A percentile compares a stretch with the other conserved stretches of the same genome.
These are phyloP conservation scores for Botrytis sinoallii DNA, from an alignment of 2,329 filamentous ascomycete species.

Conservation along the genomic window DNA sequence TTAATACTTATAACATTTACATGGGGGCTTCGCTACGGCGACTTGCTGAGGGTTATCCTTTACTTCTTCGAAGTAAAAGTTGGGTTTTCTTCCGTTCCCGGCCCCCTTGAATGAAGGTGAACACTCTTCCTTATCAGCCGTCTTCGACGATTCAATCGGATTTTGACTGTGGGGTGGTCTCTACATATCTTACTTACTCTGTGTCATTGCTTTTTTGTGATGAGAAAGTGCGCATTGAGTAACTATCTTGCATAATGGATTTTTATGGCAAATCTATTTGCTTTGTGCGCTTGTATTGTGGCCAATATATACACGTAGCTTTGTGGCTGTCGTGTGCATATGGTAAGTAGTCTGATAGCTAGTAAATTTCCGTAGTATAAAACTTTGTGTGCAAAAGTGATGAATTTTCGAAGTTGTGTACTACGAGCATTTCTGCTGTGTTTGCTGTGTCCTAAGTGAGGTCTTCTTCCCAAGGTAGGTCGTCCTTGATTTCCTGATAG, in stretches of 20 bases:
- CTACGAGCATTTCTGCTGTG: background rate
- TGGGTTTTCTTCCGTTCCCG: conserved; percentile 45
- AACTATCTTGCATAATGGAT: background rate
- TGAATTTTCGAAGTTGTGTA: background rate
- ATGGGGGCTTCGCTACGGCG: conserved; percentile 42
- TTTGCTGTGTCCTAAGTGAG: background rate
- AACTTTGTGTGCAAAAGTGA: background rate
- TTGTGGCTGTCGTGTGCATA: background rate
- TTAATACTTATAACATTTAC: conserved; percentile 40
- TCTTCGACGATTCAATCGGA: conserved; percentile 38
- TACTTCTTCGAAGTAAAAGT: conserved; percentile 24
- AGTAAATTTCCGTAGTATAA: background rate
- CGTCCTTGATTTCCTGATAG: background rate
- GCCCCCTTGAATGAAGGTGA: conserved; percentile 41
- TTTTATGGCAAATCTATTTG: background rate
- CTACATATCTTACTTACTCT: conserved; percentile 36
- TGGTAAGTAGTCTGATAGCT: background rate
- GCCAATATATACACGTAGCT: background rate
- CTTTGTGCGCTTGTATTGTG: background rate
- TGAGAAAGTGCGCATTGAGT: background rate
- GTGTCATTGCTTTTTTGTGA: background rate
- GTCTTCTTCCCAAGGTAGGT: background rate
- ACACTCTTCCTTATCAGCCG: conserved; percentile 45
- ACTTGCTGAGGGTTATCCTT: conserved; percentile 43
- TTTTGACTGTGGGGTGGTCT: conserved; percentile 45